These are phyloP conservation scores for Podospora pseudoanserina DNA, from an alignment of 495 filamentous ascomycete species.

Conservation along the genomic window DNA sequence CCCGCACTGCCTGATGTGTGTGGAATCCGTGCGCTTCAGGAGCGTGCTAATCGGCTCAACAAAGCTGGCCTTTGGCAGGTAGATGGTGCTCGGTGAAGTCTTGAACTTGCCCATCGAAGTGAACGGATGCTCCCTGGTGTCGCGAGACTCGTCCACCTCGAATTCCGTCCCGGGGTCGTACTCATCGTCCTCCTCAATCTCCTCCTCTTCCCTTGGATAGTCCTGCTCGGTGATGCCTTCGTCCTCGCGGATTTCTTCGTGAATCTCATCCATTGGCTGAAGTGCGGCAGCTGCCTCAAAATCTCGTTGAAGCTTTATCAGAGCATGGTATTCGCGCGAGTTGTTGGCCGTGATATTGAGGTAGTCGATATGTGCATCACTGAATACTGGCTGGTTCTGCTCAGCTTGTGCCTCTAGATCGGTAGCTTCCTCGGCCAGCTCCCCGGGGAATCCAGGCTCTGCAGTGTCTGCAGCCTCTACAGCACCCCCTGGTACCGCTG, in stretches of 20 bases:
- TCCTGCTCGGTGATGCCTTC: slow-evolving; percentile 19
- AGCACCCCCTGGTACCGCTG: background rate
- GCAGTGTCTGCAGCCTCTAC: slow-evolving; percentile 10
- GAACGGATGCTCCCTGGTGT: slow-evolving; percentile 57
- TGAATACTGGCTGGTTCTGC: slow-evolving; percentile 1
- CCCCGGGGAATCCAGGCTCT: slow-evolving; percentile 3
- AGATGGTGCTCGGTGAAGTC: slow-evolving; percentile 66
- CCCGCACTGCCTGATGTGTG: slow-evolving; percentile 68
- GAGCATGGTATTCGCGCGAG: slow-evolving; percentile 47
- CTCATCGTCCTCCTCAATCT: slow-evolving; percentile 34
- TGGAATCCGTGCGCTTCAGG: slow-evolving; percentile 61
- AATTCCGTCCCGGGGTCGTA: slow-evolving; percentile 34
- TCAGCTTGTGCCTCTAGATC: slow-evolving; percentile 1
- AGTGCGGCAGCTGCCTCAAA: slow-evolving; percentile 50
- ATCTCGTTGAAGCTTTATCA: slow-evolving; percentile 49
- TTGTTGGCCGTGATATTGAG: slow-evolving; percentile 47
- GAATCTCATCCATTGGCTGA: slow-evolving; percentile 6
- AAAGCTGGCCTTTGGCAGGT: slow-evolving; percentile 61
- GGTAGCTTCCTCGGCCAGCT: slow-evolving; percentile 11
- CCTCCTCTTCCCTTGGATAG: slow-evolving; percentile 18
- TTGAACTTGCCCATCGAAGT: slow-evolving; percentile 61
- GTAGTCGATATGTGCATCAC: slow-evolving; percentile 29
- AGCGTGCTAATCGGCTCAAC: slow-evolving; percentile 64
- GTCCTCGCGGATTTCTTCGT: slow-evolving; percentile 49
- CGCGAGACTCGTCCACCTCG: slow-evolving; percentile 21